Evolutionary conservation across 306 rosid genomes (phyloP).

Genomic region (Albizia julibrissin): DNA sequence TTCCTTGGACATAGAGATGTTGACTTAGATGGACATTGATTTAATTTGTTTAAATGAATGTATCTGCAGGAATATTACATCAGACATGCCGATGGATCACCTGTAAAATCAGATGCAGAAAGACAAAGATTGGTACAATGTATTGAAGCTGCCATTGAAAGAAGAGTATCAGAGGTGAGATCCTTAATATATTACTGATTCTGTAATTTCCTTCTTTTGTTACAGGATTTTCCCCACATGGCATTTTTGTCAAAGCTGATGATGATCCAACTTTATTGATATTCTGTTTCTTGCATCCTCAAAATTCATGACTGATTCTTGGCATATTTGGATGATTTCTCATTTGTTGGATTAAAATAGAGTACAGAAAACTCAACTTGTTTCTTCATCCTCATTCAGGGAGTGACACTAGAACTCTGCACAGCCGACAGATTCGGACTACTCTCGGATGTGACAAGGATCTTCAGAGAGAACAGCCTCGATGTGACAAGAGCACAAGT

Average conservation of each 20-base stretch:
- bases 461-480: conserved; percentile 92
- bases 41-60: conserved; percentile 26
- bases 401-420: conserved; percentile 94
- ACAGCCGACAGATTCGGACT: conserved; percentile 92
- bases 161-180: conserved; percentile 93
- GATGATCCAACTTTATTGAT: neutral
- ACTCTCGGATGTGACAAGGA: conserved; percentile 83
- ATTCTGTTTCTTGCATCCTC: neutral
- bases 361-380: conserved; percentile 12
- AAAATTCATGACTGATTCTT: conserved; percentile 7
- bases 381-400: conserved; percentile 52
- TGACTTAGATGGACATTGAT: conserved; percentile 21
- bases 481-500: conserved; percentile 96
- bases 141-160: conserved; percentile 93
- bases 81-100: conserved; percentile 86
- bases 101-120: conserved; percentile 95
- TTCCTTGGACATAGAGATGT: conserved; percentile 7
- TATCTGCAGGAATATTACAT: conserved; percentile 79
- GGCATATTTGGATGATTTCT: conserved; percentile 26
- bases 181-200: neutral
- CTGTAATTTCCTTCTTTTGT: conserved; percentile 15
- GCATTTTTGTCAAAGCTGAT: conserved; percentile 11
- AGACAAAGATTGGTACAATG: conserved; percentile 87
- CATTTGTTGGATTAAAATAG: neutral
- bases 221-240: conserved; percentile 5